Base-by-base conservation (phyloP, 2,329 filamentous ascomycete genomes). In the Cercospora beticola region DNA sequence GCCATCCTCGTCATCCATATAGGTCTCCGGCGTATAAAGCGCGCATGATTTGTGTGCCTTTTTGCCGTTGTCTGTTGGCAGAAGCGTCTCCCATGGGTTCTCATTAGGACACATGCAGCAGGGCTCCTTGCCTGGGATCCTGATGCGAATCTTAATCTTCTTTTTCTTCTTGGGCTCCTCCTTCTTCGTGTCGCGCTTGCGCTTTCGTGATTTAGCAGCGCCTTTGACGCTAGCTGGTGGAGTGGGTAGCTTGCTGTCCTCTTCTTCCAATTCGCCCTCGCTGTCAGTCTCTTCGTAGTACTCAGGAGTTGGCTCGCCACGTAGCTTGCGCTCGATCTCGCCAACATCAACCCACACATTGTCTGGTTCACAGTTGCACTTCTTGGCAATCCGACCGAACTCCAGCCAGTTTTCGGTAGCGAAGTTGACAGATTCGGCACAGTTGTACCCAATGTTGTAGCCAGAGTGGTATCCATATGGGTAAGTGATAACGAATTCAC, bases 381-480 rank as follows among this genome's bases (percentile, higher is more conserved):
- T 96, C 81, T 97, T 97, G 16, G 95, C 95, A 74, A 97, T 93
- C 75, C 93, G 92, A 23, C 94, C 95, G 84, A 95, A 97, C 62
- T 96, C 91, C 57, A 99, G 83, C 95, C 95, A 99, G 31, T 92
- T 91, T 73, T 97, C 94, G 8, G 97, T 89, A 5, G 94, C 95
- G 79, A 99, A 99, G 78, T 99, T 99, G 82, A 99, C 95, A 7
- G 95, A 97, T 79, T 99, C 95, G 30, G 95, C 95, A 80, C 95
- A 99, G 79, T 99, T 99, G 83, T 99, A 99, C 16, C 96, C 95
- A 43, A 99, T 84, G 75, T 99, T 99, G 80, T 96, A 99, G 4
- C 95, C 95, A 5, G 95, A 99, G 78, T 99, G 95, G 78, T 99
- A 99, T 23, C 95, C 95, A 76, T 98, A 99, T 0, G 95, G 95